Evolutionary conservation across 2,329 filamentous ascomycete species (phyloP).

Genomic region (Verticillium alfalfae): DNA sequence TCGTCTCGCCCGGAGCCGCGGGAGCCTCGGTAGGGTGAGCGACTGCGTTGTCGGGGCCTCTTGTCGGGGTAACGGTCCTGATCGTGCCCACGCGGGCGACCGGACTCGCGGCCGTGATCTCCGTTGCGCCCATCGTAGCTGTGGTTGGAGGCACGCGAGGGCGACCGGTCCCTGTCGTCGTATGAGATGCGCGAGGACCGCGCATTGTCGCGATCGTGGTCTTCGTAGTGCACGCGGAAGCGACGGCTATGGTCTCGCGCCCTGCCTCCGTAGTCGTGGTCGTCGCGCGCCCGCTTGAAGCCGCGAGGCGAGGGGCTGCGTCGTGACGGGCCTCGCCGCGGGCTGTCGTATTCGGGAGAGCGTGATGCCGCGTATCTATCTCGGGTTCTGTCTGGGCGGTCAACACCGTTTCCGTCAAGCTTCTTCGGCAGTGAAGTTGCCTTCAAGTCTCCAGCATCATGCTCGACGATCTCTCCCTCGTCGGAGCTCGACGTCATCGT

Average conservation of each 20-base stretch:
- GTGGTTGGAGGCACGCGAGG: slow-evolving; percentile 32
- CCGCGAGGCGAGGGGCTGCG: slow-evolving; percentile 57
- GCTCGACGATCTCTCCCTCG: slow-evolving; percentile 82
- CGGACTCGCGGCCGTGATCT: slow-evolving; percentile 27
- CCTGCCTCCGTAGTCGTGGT: slow-evolving; percentile 43
- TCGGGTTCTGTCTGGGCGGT: slow-evolving; percentile 82
- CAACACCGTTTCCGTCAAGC: slow-evolving; percentile 77
- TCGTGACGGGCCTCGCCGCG: slow-evolving; percentile 35
- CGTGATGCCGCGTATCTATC: slow-evolving; percentile 48
- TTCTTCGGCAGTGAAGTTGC: slow-evolving; percentile 78
- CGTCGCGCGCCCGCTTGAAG: slow-evolving; percentile 62
- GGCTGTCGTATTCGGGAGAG: slow-evolving; percentile 48
- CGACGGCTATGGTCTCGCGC: slow-evolving; percentile 49
- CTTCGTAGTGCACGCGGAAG: slow-evolving; percentile 59
- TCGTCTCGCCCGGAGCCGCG: slow-evolving; percentile 27
- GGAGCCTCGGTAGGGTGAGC: slow-evolving; percentile 39
- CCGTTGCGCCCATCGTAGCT: slow-evolving; percentile 48
- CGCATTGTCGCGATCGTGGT: slow-evolving; percentile 37
- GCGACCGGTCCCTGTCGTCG: slow-evolving; percentile 51
- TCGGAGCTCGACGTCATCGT: slow-evolving; percentile 56
- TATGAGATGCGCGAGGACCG: slow-evolving; percentile 44
- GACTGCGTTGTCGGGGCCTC: slow-evolving; percentile 49
- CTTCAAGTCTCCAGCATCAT: slow-evolving; percentile 62
- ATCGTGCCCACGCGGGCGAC: slow-evolving; percentile 12
- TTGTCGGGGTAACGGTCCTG: slow-evolving; percentile 30